Conservation (phyloP, 2,329 filamentous ascomycete genomes). For the Dendryphion nanum region DNA sequence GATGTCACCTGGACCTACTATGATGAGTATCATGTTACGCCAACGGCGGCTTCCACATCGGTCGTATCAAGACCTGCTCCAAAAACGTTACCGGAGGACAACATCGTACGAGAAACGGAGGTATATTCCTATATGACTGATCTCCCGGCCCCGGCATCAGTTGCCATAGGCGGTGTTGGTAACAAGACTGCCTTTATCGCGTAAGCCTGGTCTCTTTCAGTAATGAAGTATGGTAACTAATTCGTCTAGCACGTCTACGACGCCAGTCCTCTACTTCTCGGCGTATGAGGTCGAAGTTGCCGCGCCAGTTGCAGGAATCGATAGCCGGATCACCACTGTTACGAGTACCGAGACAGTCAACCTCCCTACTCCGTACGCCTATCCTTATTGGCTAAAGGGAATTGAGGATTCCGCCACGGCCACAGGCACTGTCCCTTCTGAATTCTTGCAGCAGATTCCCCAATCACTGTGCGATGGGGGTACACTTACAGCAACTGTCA, state of each 20-base stretch:
- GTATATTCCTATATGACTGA: too few relatives aligned
- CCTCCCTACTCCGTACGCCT: conserved; percentile 35
- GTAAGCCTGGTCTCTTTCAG: too few relatives aligned
- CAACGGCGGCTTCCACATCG: conserved; percentile 30
- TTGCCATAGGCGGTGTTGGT: too few relatives aligned
- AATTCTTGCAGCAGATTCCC: conserved; percentile 36
- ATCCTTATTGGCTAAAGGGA: conserved; percentile 36
- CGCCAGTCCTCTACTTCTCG: conserved; percentile 45
- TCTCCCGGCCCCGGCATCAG: too few relatives aligned
- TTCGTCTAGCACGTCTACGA: conserved; percentile 29
- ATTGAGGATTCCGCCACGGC: conserved; percentile 23
- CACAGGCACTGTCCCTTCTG: conserved; percentile 33
- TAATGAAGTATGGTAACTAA: too few relatives aligned
- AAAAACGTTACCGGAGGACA: too few relatives aligned
- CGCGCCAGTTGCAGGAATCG: conserved; percentile 15
- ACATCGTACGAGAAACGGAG: too few relatives aligned
- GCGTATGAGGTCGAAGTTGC: conserved; percentile 43
- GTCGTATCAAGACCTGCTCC: conserved; percentile 23
- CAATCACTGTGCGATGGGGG: conserved; percentile 35
- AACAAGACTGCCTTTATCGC: too few relatives aligned
- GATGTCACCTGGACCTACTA: conserved; percentile 20
- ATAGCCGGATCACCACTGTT: conserved; percentile 28
- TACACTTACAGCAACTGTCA: conserved; percentile 40
- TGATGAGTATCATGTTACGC: conserved; percentile 24
- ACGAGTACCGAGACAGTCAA: conserved; percentile 35